Evolutionary conservation across 257 asterid genomes (phyloP), one percentile per base, ranked within the genome.

Genomic region (Apocynum venetum): DNA sequence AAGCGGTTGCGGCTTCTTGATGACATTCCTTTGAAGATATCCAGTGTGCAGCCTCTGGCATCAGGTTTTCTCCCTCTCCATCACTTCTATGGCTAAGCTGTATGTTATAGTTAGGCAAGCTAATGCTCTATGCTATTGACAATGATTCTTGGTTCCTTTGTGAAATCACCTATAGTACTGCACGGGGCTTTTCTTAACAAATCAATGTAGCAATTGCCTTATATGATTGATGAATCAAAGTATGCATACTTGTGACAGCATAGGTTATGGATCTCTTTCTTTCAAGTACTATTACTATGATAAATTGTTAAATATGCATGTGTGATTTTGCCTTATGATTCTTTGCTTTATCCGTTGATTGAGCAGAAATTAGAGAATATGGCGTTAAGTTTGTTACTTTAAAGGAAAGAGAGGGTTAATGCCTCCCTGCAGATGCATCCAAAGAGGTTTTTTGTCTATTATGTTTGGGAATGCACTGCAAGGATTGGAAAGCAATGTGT

Each of bases 1-100:
- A 91, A 93, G 89, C 89, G 88, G 76, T 84, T 95, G 87, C 91
- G 96, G 47, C 88, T 81, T 85, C 96, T 95, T 40, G 87, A 85
- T 73, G 97, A 89, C 87, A 90, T 95, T 80, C 99, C 99, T 71
- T 83, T 95, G 67, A 91, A 38, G 89, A 83, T 95, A 82, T 93
- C 98, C 79, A 91, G 97, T 56, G 99, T 95, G 85, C 99, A 91
- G 86, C 93, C 98, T 82, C 84, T 93, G 78, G 92, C 91, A 82
- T 83, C 99, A 91, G 98, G 99, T 95, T 81, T 78, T 66, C 25
- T 74, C 69, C 11, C 35, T 31, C 49, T 68, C 46, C 17, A 2
- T 68, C 10, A 8, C 61, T 43, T 20, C 35, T 41, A 8, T 7
- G 6, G 38, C 25, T 25, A 43, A 67, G 72, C 43, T 19, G 1